Percentiles rank a stretch among this genome's conserved stretches.
Evolutionary conservation across 2,329 filamentous ascomycete species (phyloP).

Genomic region (Ophiognomonia clavigignenti-juglandacearum): DNA sequence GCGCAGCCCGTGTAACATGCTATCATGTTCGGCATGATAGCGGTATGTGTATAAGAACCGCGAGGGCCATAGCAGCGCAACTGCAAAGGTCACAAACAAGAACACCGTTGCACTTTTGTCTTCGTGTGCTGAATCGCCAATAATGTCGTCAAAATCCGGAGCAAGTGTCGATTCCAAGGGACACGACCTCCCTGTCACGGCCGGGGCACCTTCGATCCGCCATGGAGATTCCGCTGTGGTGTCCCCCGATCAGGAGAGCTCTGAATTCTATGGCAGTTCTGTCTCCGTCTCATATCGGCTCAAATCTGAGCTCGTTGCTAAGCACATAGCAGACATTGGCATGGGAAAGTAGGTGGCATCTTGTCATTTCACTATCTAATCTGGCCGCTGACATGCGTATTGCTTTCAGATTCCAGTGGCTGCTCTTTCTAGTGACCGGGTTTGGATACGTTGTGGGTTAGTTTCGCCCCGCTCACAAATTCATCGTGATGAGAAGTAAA

Average conservation of each 20-base stretch:
- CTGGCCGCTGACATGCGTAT: background rate
- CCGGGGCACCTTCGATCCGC: background rate
- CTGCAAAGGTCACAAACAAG: too few relatives aligned
- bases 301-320: slow-evolving; percentile 28
- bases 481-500: too few relatives aligned
- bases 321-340: slow-evolving; percentile 25
- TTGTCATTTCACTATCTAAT: accelerated
- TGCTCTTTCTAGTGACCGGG: slow-evolving; percentile 40
- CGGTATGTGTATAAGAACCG: too few relatives aligned
- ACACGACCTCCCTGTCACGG: background rate
- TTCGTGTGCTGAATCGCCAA: background rate
- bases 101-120: too few relatives aligned
- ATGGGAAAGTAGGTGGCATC: slow-evolving; percentile 28
- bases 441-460: slow-evolving; percentile 41
- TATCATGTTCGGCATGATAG: too few relatives aligned
- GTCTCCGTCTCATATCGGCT: slow-evolving; percentile 26
- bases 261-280: slow-evolving; percentile 32
- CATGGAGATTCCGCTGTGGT: slow-evolving; percentile 10
- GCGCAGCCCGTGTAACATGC: too few relatives aligned
- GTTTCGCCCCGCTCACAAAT: too few relatives aligned
- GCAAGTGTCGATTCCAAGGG: slow-evolving; percentile 1
- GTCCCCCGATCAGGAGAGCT: slow-evolving; percentile 25
- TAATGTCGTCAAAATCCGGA: slow-evolving; percentile 2
- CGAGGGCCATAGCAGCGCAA: too few relatives aligned
- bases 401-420: slow-evolving; percentile 30